phyloP scores from a whole-genome alignment of 225 moss, liverwort and hornwort genomes.

The Climacium dendroides region DNA sequence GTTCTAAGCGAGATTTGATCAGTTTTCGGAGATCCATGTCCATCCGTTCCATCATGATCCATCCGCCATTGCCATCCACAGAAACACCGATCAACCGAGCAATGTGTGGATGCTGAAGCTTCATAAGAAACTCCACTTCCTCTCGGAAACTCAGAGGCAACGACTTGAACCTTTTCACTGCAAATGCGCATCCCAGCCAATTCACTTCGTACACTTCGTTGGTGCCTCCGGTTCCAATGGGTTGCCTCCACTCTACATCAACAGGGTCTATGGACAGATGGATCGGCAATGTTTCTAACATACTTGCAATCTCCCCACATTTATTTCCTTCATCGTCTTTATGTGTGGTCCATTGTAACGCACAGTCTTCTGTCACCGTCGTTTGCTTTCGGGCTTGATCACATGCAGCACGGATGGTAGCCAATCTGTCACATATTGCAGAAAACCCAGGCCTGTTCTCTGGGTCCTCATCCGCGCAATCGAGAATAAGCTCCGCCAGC shows the following conservation, averaged over 20 bases:
- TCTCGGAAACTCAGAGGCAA: background rate
- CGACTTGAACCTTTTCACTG: constrained; percentile 4
- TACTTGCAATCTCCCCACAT: background rate
- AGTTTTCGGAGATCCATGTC: background rate
- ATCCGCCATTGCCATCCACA: background rate
- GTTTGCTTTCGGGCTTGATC: background rate
- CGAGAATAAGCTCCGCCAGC: background rate
- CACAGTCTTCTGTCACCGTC: background rate
- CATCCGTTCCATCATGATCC: constrained; percentile 15
- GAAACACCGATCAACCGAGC: constrained; percentile 5
- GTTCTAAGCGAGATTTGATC: background rate
- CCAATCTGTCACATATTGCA: background rate
- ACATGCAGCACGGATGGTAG: background rate
- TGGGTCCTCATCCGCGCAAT: background rate
- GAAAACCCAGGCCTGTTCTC: background rate
- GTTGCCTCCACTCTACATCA: background rate
- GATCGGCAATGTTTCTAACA: background rate
- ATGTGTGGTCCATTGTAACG: background rate
- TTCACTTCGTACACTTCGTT: background rate
- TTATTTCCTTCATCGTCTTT: background rate
- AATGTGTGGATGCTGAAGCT: constrained; percentile 15
- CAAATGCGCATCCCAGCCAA: constrained; percentile 12
- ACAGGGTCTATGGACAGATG: background rate
- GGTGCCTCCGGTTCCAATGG: background rate
- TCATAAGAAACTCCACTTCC: background rate